These are phyloP conservation scores for Senecio squalidus DNA, from an alignment of 140 eudicot genomes.

Conservation along the genomic window DNA sequence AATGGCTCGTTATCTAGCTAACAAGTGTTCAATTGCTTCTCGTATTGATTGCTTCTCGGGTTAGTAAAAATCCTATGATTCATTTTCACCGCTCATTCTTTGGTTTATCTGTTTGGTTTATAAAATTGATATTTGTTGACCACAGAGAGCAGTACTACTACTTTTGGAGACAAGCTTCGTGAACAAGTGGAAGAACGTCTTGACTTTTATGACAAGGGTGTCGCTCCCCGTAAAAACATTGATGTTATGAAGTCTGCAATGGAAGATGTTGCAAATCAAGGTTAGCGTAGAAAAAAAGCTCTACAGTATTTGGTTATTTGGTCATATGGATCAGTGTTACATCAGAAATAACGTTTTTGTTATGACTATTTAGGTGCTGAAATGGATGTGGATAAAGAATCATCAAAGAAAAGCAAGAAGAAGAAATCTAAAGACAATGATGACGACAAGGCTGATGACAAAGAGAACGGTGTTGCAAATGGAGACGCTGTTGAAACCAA, in stretches of 20 bases:
- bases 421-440: slow-evolving; percentile 46
- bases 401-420: slow-evolving; percentile 60
- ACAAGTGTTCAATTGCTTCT: slow-evolving; percentile 97
- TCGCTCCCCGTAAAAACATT: slow-evolving; percentile 93
- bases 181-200: slow-evolving; percentile 97
- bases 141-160: slow-evolving; percentile 65
- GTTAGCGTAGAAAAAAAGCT: slow-evolving; percentile 24
- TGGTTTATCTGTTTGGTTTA: not conserved
- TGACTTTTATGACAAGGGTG: slow-evolving; percentile 93
- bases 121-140: not conserved
- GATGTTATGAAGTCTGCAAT: slow-evolving; percentile 87
- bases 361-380: too few species aligned
- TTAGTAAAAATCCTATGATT: slow-evolving; percentile 1
- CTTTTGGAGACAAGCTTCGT: slow-evolving; percentile 84
- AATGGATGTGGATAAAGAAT: slow-evolving; percentile 54
- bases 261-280: slow-evolving; percentile 47
- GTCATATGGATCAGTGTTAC: too few species aligned
- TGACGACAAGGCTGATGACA: slow-evolving; percentile 40
- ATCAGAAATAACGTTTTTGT: too few species aligned
- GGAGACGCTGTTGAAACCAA: slow-evolving; percentile 59
- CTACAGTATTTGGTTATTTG: too few species aligned
- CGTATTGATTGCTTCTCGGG: slow-evolving; percentile 92
- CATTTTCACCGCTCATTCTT: not conserved
- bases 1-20: slow-evolving; percentile 98
- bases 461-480: slow-evolving; percentile 39